Percentiles rank a stretch among this genome's conserved stretches.
Conservation (phyloP, 805 yeast genomes). For the Hanseniaspora vineae region DNA sequence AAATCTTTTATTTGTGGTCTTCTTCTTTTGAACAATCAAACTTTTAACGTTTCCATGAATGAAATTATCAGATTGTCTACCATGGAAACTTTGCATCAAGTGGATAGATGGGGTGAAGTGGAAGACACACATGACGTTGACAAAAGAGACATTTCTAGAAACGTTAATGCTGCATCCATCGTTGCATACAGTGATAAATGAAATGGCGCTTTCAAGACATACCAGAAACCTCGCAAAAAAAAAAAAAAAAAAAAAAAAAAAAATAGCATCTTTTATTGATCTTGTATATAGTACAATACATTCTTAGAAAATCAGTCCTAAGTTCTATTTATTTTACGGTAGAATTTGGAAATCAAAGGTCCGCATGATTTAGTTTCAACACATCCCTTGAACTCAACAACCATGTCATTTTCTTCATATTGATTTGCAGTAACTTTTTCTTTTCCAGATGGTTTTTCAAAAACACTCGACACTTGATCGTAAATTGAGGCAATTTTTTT, state of each 20-base stretch:
- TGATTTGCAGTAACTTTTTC: constrained; percentile 33
- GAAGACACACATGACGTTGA: constrained; percentile 99
- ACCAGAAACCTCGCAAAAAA: no score
- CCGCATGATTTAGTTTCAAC: constrained; percentile 39
- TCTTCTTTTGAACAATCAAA: constrained; percentile 31
- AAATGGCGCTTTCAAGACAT: neutral
- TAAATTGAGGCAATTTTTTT: constrained; percentile 40
- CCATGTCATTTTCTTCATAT: constrained; percentile 55
- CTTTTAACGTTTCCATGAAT: constrained; percentile 36
- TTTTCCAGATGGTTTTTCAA: constrained; percentile 4
- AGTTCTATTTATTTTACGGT: constrained; percentile 9
- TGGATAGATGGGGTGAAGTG: constrained; percentile 93
- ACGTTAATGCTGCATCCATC: constrained; percentile 66
- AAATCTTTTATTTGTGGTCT: constrained; percentile 81
- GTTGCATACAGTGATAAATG: constrained; percentile 25
- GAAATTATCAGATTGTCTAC: constrained; percentile 68
- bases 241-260: neutral
- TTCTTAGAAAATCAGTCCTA: neutral
- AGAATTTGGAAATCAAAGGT: constrained; percentile 21
- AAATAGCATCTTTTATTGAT: neutral
- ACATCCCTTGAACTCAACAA: constrained; percentile 51
- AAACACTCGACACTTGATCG: constrained; percentile 22
- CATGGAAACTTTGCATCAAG: constrained; percentile 74
- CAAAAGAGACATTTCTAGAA: constrained; percentile 75
- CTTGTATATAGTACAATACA: no score